phyloP scores from a whole-genome alignment of 1,139 yeast genomes.

The Kurtzmaniella quercitrusa region DNA sequence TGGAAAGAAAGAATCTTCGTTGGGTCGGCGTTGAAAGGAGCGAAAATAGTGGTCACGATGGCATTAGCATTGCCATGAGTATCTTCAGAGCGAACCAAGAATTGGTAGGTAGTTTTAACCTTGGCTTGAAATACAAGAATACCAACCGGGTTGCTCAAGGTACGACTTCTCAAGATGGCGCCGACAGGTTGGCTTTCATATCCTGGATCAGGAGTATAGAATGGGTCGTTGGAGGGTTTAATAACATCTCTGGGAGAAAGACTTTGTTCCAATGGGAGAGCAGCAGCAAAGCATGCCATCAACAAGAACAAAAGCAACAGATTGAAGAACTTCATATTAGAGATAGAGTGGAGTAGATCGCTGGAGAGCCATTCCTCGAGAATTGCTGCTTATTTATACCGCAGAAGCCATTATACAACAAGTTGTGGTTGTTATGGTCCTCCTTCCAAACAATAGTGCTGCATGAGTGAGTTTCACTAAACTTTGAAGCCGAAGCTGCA shows the following conservation, averaged over 20 bases:
- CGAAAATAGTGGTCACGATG: conserved; percentile 18
- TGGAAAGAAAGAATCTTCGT: conserved; percentile 16
- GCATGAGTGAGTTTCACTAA: no score
- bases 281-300: background rate
- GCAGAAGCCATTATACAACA: no score
- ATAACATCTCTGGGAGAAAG: background rate
- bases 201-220: conserved; percentile 8
- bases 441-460: no score
- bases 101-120: conserved; percentile 7
- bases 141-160: background rate
- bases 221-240: conserved; percentile 3
- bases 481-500: no score
- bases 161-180: conserved; percentile 7
- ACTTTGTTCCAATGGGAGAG: background rate
- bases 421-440: no score
- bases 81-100: conserved; percentile 9
- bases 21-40: conserved; percentile 17
- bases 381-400: background rate
- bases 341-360: background rate
- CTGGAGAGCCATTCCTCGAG: background rate
- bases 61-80: conserved; percentile 15
- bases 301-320: background rate
- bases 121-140: conserved; percentile 3
- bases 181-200: conserved; percentile 7
- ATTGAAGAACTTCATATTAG: background rate